Percentiles rank a stretch among this genome's conserved stretches.
Conservation (phyloP, 768 basidiomycete species). For the Termitomyces sp. region DNA sequence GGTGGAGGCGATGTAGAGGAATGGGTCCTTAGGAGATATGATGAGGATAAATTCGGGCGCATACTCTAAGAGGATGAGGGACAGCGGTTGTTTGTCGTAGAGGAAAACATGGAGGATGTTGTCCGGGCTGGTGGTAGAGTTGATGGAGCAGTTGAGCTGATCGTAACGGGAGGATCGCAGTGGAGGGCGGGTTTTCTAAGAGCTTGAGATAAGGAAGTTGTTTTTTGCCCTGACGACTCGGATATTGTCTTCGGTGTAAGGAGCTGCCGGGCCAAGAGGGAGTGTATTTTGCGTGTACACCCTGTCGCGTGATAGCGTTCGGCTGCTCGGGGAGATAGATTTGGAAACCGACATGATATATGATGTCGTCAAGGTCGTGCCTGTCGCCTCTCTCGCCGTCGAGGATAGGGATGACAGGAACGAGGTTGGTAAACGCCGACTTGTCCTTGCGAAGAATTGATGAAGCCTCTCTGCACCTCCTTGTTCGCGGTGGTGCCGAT, state of each 20-base stretch:
- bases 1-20: slow-evolving; percentile 88
- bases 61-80: slow-evolving; percentile 55
- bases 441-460: slow-evolving; percentile 91
- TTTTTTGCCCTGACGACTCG: slow-evolving; percentile 37
- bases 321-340: slow-evolving; percentile 89
- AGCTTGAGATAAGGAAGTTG: slow-evolving; percentile 48
- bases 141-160: slow-evolving; percentile 28
- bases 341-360: slow-evolving; percentile 93
- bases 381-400: slow-evolving; percentile 48
- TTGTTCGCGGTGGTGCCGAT: slow-evolving; percentile 58
- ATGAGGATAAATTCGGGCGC: slow-evolving; percentile 84
- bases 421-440: slow-evolving; percentile 74
- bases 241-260: too few relatives aligned
- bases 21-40: slow-evolving; percentile 85
- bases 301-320: slow-evolving; percentile 76
- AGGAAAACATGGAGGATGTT: too few relatives aligned
- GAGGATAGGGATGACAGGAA: slow-evolving; percentile 83
- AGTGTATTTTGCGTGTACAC: slow-evolving; percentile 54
- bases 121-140: slow-evolving; percentile 13
- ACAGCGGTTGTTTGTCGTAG: slow-evolving; percentile 46
- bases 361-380: slow-evolving; percentile 65
- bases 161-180: slow-evolving; percentile 41
- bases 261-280: slow-evolving; percentile 1
- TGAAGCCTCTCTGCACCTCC: slow-evolving; percentile 82
- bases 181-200: slow-evolving; percentile 50